Conservation (phyloP, 2,329 filamentous ascomycete species). For the Ascochyta viciae-villosae region DNA sequence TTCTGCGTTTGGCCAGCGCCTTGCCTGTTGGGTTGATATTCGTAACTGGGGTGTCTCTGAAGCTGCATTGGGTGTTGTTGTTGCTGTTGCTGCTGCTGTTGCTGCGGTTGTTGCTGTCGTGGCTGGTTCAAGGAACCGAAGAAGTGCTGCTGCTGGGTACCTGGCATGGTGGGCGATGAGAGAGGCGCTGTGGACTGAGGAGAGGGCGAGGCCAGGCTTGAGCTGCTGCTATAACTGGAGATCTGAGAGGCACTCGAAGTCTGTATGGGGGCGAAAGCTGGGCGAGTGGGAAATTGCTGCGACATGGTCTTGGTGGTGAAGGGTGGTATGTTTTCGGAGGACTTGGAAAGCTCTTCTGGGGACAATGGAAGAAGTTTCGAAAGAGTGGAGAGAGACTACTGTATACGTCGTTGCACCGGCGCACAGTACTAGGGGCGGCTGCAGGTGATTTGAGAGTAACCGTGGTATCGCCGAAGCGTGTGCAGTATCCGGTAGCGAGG, state of each 20-base stretch:
- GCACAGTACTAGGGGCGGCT: slow-evolving; percentile 12
- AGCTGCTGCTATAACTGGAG: slow-evolving; percentile 52
- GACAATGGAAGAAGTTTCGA: slow-evolving; percentile 14
- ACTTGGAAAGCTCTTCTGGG: slow-evolving; percentile 11
- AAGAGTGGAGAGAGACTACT: slow-evolving; percentile 15
- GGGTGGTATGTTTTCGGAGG: background rate
- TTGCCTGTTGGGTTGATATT: slow-evolving; percentile 46
- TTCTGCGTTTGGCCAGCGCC: slow-evolving; percentile 47
- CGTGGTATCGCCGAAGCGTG: slow-evolving; percentile 13
- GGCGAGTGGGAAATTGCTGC: slow-evolving; percentile 31
- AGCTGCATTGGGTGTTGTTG: slow-evolving; percentile 39
- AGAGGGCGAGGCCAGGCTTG: slow-evolving; percentile 47
- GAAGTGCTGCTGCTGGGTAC: slow-evolving; percentile 7
- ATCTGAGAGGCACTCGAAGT: slow-evolving; percentile 34
- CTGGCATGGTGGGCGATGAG: slow-evolving; percentile 40
- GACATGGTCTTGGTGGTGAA: slow-evolving; percentile 32
- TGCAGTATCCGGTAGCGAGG: slow-evolving; percentile 3
- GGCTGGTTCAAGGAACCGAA: slow-evolving; percentile 31
- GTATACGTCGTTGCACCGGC: slow-evolving; percentile 7
- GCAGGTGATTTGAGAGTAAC: slow-evolving; percentile 2
- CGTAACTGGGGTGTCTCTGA: slow-evolving; percentile 39
- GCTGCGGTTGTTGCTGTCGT: slow-evolving; percentile 44
- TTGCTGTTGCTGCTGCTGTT: slow-evolving; percentile 36
- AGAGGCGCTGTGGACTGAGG: slow-evolving; percentile 43
- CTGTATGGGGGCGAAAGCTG: slow-evolving; percentile 48